These are phyloP conservation scores for Hygrophorus pudorinus DNA, from an alignment of 768 basidiomycete genomes.

Conservation along the genomic window DNA sequence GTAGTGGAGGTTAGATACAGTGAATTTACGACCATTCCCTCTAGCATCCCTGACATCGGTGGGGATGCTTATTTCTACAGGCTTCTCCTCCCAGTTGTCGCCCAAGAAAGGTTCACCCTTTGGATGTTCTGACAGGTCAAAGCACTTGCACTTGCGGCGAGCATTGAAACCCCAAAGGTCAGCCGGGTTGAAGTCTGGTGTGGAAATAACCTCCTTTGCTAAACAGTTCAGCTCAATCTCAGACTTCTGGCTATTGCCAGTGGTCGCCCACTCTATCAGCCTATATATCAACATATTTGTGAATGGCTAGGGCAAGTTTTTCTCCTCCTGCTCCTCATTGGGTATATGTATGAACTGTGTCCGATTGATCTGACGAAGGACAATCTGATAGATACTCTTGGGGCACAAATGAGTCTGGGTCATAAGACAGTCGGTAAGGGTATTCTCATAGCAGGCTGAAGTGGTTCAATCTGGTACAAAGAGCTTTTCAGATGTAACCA, in stretches of 20 bases:
- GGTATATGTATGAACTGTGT: background rate
- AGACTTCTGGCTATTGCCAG: constrained; percentile 17
- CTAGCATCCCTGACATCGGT: constrained; percentile 10
- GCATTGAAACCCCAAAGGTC: constrained; percentile 11
- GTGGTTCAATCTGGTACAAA: constrained; percentile 9
- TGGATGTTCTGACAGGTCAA: constrained; percentile 6
- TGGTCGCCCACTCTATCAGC: constrained; percentile 21
- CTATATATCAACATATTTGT: constrained; percentile 12
- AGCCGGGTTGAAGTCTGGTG: constrained; percentile 12
- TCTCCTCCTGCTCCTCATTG: background rate
- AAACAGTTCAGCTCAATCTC: constrained; percentile 16
- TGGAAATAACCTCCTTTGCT: constrained; percentile 14
- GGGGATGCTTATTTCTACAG: constrained; percentile 20
- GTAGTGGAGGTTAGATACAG: constrained; percentile 18
- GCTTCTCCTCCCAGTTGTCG: constrained; percentile 8
- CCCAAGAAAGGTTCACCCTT: constrained; percentile 5
- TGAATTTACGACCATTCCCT: constrained; percentile 9
- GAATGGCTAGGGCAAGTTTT: constrained; percentile 14
- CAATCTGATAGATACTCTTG: constrained; percentile 13
- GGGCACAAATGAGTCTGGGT: constrained; percentile 10
- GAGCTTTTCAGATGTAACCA: constrained; percentile 6
- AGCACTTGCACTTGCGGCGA: constrained; percentile 9
- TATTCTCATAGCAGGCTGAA: constrained; percentile 13
- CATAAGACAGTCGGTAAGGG: constrained; percentile 13
- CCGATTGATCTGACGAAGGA: background rate